phyloP scores from a whole-genome alignment of 805 yeast species.

The Hanseniaspora thailandica region DNA sequence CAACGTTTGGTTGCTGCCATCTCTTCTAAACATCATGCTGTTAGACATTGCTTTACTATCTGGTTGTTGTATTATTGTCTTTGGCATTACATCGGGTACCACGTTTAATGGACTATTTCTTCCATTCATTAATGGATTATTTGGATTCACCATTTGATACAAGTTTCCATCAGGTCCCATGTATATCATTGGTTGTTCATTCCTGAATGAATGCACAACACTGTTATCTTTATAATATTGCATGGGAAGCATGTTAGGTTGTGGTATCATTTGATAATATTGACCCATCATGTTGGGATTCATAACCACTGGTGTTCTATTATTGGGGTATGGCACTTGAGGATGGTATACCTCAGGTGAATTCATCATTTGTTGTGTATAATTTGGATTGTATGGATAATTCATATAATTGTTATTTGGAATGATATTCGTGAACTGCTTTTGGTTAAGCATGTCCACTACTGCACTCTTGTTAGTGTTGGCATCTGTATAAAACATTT shows the following conservation, averaged over 20 bases:
- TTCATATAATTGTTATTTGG: not conserved
- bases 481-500: too few species aligned
- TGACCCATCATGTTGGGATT: not conserved
- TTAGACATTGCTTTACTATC: not conserved
- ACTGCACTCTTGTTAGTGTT: too few species aligned
- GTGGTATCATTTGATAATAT: not conserved
- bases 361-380: not conserved
- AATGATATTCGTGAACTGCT: not conserved
- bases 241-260: not conserved
- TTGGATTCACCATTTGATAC: not conserved
- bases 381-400: not conserved
- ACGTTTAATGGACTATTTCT: too few species aligned
- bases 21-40: too few species aligned
- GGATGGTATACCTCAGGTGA: not conserved
- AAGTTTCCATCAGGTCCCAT: not conserved
- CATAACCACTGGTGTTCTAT: not conserved
- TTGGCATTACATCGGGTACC: not conserved
- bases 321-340: not conserved
- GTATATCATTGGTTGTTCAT: not conserved
- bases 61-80: not conserved
- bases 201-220: not conserved
- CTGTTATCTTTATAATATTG: not conserved
- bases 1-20: not conserved
- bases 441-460: not conserved
- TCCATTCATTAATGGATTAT: not conserved